phyloP scores from a whole-genome alignment of 345 rosid species.

The Carallia pectinifolia region DNA sequence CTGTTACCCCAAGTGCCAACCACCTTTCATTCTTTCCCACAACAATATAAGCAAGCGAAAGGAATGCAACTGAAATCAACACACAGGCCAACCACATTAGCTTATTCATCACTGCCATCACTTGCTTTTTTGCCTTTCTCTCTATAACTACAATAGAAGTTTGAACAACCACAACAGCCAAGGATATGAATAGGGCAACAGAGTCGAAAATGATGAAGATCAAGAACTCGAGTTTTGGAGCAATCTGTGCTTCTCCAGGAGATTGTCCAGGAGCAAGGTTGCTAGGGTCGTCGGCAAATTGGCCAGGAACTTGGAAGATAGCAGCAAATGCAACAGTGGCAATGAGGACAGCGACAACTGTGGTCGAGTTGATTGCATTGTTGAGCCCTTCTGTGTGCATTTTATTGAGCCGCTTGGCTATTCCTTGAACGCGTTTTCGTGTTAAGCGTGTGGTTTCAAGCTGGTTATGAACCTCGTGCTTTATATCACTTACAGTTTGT shows the following conservation, averaged over 20 bases:
- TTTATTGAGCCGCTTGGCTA: constrained; percentile 72
- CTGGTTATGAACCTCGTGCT: constrained; percentile 81
- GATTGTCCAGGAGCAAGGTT: constrained; percentile 33
- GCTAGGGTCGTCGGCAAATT: constrained; percentile 47
- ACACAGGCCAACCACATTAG: constrained; percentile 93
- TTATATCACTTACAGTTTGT: constrained; percentile 87
- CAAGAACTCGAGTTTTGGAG: constrained; percentile 54
- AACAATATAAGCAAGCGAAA: constrained; percentile 72
- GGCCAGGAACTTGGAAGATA: constrained; percentile 85
- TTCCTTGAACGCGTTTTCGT: constrained; percentile 69
- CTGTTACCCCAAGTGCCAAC: constrained; percentile 59
- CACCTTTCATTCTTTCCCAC: constrained; percentile 55
- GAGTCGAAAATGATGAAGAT: constrained; percentile 76
- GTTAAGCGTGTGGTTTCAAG: constrained; percentile 67
- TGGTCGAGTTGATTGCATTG: constrained; percentile 87
- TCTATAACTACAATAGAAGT: constrained; percentile 89
- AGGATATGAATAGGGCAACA: constrained; percentile 81
- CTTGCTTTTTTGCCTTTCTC: constrained; percentile 68
- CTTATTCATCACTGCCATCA: constrained; percentile 93
- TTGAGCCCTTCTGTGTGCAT: constrained; percentile 85
- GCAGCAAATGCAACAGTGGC: constrained; percentile 94
- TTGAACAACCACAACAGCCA: constrained; percentile 94
- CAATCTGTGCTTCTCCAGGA: constrained; percentile 65
- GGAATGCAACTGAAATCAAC: constrained; percentile 78
- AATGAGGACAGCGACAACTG: constrained; percentile 87